These are phyloP conservation scores for Fusarium sp. DNA, from an alignment of 2,329 filamentous ascomycete species.

Conservation along the genomic window DNA sequence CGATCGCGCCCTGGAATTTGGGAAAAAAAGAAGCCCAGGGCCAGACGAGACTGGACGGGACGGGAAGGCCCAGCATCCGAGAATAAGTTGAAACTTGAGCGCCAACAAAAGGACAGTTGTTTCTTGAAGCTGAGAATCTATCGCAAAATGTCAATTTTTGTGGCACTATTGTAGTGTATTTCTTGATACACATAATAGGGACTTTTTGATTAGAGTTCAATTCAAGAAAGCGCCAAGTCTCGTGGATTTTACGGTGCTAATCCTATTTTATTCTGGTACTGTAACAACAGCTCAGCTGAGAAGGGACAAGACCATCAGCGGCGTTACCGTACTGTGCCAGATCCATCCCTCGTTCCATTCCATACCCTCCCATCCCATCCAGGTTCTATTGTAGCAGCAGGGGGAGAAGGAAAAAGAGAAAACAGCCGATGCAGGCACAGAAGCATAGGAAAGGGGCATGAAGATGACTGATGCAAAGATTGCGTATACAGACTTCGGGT, in stretches of 20 bases:
- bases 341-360: neutral
- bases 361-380: neutral
- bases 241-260: neutral
- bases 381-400: neutral
- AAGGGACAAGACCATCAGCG: neutral
- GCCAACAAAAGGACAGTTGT: neutral
- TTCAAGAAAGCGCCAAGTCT: neutral
- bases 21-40: neutral
- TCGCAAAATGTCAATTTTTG: neutral
- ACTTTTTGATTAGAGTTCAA: constrained; percentile 1
- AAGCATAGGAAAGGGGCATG: constrained; percentile 5
- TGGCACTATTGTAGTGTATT: neutral
- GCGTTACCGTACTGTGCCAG: neutral
- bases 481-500: constrained; percentile 18
- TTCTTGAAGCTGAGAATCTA: constrained; percentile 19
- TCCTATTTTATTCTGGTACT: neutral
- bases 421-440: constrained; percentile 4
- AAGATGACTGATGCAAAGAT: constrained; percentile 12
- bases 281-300: neutral
- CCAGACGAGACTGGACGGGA: constrained; percentile 11
- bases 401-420: neutral
- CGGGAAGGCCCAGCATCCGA: constrained; percentile 31
- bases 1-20: constrained; percentile 4
- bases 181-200: neutral
- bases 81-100: constrained; percentile 9